phyloP scores from a whole-genome alignment of 2,329 filamentous ascomycete species.

The Fusarium odoratissimum region DNA sequence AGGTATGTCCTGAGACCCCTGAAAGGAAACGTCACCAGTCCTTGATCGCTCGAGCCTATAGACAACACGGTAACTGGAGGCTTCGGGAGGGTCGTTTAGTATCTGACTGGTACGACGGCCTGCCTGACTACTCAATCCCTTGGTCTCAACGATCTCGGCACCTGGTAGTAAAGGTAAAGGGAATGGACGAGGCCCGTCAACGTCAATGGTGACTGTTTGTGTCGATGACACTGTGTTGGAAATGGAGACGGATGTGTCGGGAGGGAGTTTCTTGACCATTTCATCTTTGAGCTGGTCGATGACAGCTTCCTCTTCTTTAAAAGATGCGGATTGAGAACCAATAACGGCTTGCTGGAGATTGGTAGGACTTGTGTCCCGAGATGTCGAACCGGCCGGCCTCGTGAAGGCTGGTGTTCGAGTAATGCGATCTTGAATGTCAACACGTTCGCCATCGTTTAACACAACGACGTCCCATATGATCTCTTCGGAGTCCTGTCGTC shows the following conservation, averaged over 20 bases:
- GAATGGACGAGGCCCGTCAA: slow-evolving; percentile 63
- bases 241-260: slow-evolving; percentile 69
- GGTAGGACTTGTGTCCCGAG: background rate
- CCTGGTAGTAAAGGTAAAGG: slow-evolving; percentile 67
- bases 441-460: slow-evolving; percentile 66
- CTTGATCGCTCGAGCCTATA: slow-evolving; percentile 68
- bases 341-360: background rate
- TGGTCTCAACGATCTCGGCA: slow-evolving; percentile 68
- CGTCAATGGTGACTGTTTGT: slow-evolving; percentile 73
- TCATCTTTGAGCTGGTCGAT: slow-evolving; percentile 61
- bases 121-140: slow-evolving; percentile 44
- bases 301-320: slow-evolving; percentile 57
- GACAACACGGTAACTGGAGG: slow-evolving; percentile 64
- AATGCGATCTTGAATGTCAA: slow-evolving; percentile 59
- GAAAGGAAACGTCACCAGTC: slow-evolving; percentile 56
- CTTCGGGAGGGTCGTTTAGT: slow-evolving; percentile 39
- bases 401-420: slow-evolving; percentile 5
- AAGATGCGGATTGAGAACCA: background rate
- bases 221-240: slow-evolving; percentile 69
- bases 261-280: slow-evolving; percentile 65
- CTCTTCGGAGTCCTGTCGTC: slow-evolving; percentile 63
- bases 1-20: slow-evolving; percentile 47
- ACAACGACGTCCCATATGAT: slow-evolving; percentile 76
- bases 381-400: background rate
- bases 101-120: slow-evolving; percentile 27